Evolutionary conservation across 176 grass and related monocot genomes (phyloP).

Genomic region (Bolboschoenus planiculmis): DNA sequence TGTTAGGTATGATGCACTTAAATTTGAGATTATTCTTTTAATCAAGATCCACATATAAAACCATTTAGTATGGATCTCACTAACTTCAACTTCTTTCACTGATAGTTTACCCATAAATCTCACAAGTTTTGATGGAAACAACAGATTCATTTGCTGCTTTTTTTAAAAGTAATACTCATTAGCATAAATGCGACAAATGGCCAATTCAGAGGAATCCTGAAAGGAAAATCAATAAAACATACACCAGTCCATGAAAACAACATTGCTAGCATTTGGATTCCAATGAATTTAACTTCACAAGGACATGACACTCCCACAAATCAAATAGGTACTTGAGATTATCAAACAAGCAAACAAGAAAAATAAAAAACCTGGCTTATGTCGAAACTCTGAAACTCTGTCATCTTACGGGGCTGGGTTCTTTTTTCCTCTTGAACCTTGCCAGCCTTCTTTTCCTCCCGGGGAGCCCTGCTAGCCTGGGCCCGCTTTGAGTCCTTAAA

Average conservation of each 20-base stretch:
- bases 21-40: slow-evolving; percentile 16
- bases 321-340: not conserved
- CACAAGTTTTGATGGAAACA: not conserved
- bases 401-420: slow-evolving; percentile 69
- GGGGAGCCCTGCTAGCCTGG: slow-evolving; percentile 34
- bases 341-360: slow-evolving; percentile 1
- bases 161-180: not conserved
- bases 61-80: not conserved
- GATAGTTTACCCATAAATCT: slow-evolving; percentile 1
- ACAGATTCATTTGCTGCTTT: not conserved
- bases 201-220: slow-evolving; percentile 1
- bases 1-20: slow-evolving; percentile 11
- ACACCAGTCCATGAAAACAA: not conserved
- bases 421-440: slow-evolving; percentile 70
- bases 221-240: slow-evolving; percentile 1
- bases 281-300: not conserved
- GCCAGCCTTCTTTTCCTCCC: slow-evolving; percentile 70
- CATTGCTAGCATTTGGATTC: not conserved
- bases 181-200: not conserved
- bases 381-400: slow-evolving; percentile 82
- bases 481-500: slow-evolving; percentile 48
- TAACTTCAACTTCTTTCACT: not conserved
- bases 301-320: not conserved
- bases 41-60: slow-evolving; percentile 20
- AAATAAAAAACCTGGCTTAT: slow-evolving; percentile 80